Evolutionary conservation across 352 stramenopile species (phyloP).

Genomic region (Lagenidium giganteum): DNA sequence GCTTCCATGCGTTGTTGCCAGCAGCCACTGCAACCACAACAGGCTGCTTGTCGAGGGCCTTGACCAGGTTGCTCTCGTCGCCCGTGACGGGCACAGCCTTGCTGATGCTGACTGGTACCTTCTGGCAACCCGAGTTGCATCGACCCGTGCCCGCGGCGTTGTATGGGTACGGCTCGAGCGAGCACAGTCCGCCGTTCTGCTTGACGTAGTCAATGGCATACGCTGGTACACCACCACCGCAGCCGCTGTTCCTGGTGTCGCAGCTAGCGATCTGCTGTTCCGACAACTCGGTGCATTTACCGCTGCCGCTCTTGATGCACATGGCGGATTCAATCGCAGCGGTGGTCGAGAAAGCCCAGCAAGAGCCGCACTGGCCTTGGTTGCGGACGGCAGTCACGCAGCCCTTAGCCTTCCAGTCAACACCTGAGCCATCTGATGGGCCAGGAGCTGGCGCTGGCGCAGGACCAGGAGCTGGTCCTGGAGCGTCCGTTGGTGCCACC

Average conservation of each 20-base stretch:
- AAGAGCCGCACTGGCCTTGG: constrained; percentile 45
- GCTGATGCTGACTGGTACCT: constrained; percentile 3
- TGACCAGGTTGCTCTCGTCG: constrained; percentile 70
- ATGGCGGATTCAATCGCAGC: constrained; percentile 51
- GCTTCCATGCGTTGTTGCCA: constrained; percentile 93
- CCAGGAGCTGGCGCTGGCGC: not conserved
- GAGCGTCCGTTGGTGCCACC: not conserved
- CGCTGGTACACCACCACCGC: constrained; percentile 50
- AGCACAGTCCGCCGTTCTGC: constrained; percentile 45
- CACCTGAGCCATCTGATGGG: not conserved
- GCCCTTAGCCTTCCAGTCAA: constrained; percentile 65
- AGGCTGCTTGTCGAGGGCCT: constrained; percentile 89
- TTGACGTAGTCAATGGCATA: constrained; percentile 59
- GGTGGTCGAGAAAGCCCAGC: constrained; percentile 55
- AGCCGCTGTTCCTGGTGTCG: constrained; percentile 46
- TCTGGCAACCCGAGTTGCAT: constrained; percentile 8
- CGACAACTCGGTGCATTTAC: constrained; percentile 29
- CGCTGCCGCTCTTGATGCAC: constrained; percentile 27
- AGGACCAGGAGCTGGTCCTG: not conserved
- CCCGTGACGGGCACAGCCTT: constrained; percentile 1
- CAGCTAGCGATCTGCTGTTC: constrained; percentile 76
- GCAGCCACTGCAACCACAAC: constrained; percentile 94
- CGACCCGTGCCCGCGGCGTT: constrained; percentile 8
- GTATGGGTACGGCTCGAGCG: constrained; percentile 61
- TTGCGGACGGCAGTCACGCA: constrained; percentile 75